phyloP scores from a whole-genome alignment of 1,284 basidiomycete species.

The Boletus sp. region DNA sequence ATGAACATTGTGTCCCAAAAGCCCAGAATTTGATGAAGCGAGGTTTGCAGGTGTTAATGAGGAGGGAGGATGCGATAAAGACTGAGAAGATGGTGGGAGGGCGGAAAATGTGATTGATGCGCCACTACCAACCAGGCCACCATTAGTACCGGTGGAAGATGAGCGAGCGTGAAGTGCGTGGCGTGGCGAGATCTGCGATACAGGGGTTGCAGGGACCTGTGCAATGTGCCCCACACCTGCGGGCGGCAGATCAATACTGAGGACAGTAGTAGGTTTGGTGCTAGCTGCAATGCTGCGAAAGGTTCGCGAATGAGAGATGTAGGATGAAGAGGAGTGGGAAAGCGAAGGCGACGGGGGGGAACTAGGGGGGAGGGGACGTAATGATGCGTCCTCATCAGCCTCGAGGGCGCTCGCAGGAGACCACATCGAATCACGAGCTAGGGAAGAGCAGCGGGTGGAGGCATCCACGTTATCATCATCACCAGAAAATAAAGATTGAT shows the following conservation, averaged over 20 bases:
- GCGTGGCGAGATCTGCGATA: conserved; percentile 42
- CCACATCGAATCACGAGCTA: conserved; percentile 68
- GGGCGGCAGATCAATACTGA: conserved; percentile 80
- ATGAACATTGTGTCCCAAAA: conserved; percentile 25
- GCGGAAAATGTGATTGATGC: conserved; percentile 69
- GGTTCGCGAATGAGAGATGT: conserved; percentile 75
- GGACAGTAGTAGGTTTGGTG: conserved; percentile 93
- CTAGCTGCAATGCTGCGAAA: conserved; percentile 82
- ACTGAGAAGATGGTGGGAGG: conserved; percentile 51
- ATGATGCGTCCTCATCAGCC: conserved; percentile 88
- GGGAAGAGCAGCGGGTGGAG: conserved; percentile 52
- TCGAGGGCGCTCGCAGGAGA: conserved; percentile 70
- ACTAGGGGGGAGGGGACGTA: conserved; percentile 84
- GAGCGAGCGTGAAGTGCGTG: conserved; percentile 58
- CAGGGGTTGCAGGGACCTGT: conserved; percentile 68
- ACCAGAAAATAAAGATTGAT: conserved; percentile 36
- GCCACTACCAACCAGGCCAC: conserved; percentile 44
- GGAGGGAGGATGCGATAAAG: conserved; percentile 48
- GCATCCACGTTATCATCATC: conserved; percentile 44
- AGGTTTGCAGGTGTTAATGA: conserved; percentile 37
- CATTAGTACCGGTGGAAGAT: conserved; percentile 51
- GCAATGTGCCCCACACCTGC: conserved; percentile 89
- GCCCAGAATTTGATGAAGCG: conserved; percentile 24
- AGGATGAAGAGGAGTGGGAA: conserved; percentile 75
- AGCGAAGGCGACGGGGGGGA: conserved; percentile 81